Evolutionary conservation across 2,329 filamentous ascomycete species (phyloP), one percentile per base, ranked within the genome.

Genomic region (Xylaria sp.): DNA sequence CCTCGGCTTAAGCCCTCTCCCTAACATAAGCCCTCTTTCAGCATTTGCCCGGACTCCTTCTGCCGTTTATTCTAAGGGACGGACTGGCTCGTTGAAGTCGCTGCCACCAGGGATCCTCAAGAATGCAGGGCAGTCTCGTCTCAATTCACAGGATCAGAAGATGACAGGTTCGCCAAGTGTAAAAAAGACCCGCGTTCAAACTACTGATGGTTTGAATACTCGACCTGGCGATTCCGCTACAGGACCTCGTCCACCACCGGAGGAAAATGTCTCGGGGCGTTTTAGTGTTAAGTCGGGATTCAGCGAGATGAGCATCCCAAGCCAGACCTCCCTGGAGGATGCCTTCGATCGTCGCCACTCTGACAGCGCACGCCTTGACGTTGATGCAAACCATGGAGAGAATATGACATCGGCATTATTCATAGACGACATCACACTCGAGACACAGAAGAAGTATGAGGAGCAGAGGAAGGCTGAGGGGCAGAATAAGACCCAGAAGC

Each of bases 331-430:
- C 1, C 60, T 62, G 39, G 65, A 54, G 50, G 60, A 63, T 19
- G 54, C 63, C 37, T 56, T 62, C 13, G 55, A 53, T 13, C 61
- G 60, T 22, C 63, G 62, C 39, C 37, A 67, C 63, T 50, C 69
- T 44, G 44, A 63, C 54, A 56, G 65, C 22, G 57, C 42, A 8
- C 63, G 56, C n/a, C 59, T 65, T 57, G 59, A 72, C 48, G 40
- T 66, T 44, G 69, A 70, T 6, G 42, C 61, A 13, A 64, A 71
- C 38, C 52, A 61, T 49, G 76, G 76, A 44, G 79, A 83, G 38
- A 81, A 83, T 58, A 82, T 84, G 77, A 84, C 81, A 0, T 84
- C 82, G 5, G 81, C 79, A 2, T 79, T 83, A 61, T 82, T 84
- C 60, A 72, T 84, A 52, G 80, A 82, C 19, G 82, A 85, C 57